Conservation (phyloP, 305 asterid species). For the Solanum hybrid region DNA sequence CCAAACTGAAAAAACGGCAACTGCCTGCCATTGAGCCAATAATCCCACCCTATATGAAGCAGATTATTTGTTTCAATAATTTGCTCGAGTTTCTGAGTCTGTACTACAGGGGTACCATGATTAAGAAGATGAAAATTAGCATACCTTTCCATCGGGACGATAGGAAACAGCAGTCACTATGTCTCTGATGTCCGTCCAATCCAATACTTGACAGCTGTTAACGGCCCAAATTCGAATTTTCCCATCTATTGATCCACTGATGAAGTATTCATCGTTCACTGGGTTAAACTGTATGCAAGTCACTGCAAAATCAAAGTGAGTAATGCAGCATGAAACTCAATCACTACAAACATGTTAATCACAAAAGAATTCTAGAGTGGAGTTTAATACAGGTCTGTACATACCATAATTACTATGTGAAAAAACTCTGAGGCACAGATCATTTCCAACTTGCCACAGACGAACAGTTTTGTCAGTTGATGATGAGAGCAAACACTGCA, state of each 20-base stretch:
- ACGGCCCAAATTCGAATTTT: slow-evolving; percentile 89
- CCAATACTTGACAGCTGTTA: slow-evolving; percentile 59
- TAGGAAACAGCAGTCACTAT: slow-evolving; percentile 82
- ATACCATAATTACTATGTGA: slow-evolving; percentile 80
- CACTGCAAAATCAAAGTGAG: slow-evolving; percentile 50
- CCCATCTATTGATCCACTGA: slow-evolving; percentile 95
- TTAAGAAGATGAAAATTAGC: not conserved
- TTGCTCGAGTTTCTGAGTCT: not conserved
- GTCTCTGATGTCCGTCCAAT: slow-evolving; percentile 74
- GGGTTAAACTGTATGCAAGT: slow-evolving; percentile 84
- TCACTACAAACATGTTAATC: not conserved
- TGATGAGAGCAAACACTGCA: slow-evolving; percentile 77
- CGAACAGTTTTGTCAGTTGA: slow-evolving; percentile 93
- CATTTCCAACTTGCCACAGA: slow-evolving; percentile 78
- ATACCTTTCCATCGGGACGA: slow-evolving; percentile 79
- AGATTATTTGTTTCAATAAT: slow-evolving; percentile 2
- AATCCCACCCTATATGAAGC: slow-evolving; percentile 55
- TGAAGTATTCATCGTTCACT: slow-evolving; percentile 52
- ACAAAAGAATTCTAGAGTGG: not conserved
- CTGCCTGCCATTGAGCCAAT: slow-evolving; percentile 67
- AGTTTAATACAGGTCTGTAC: not conserved
- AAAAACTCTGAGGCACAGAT: slow-evolving; percentile 73
- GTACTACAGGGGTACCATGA: not conserved
- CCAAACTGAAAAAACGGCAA: slow-evolving; percentile 53
- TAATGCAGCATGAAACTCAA: not conserved